Percentiles rank a stretch among this genome's conserved stretches.
Evolutionary conservation across 768 basidiomycete genomes (phyloP).

Genomic region (Strobilomyces echinocephalus): DNA sequence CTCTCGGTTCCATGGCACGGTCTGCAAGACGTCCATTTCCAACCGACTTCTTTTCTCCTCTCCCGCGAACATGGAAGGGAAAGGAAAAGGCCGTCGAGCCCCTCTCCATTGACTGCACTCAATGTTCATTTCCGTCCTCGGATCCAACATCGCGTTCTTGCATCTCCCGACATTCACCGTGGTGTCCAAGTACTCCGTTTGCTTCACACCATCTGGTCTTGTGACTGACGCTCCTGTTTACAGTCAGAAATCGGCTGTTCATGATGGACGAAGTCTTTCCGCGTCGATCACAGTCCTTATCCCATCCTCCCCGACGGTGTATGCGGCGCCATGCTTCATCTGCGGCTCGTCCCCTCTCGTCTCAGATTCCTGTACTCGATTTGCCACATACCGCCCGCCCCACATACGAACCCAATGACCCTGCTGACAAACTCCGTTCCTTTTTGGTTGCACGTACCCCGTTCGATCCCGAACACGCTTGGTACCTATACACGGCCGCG

Average conservation of each 20-base stretch:
- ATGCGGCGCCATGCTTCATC: constrained; percentile 22
- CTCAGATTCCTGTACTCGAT: constrained; percentile 11
- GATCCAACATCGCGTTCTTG: constrained; percentile 40
- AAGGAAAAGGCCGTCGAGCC: constrained; percentile 43
- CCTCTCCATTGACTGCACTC: constrained; percentile 25
- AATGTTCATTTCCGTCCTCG: constrained; percentile 17
- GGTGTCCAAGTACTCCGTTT: constrained; percentile 41
- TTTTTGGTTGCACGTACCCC: constrained; percentile 15
- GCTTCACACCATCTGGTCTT: not conserved
- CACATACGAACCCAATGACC: constrained; percentile 5
- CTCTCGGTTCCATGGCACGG: constrained; percentile 28
- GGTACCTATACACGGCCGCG: constrained; percentile 34
- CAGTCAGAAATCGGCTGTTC: constrained; percentile 34
- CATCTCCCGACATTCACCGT: constrained; percentile 43
- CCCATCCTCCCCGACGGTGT: constrained; percentile 14
- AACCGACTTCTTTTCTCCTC: constrained; percentile 53
- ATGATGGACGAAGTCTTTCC: constrained; percentile 35
- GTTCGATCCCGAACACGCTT: constrained; percentile 37
- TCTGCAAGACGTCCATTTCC: constrained; percentile 33
- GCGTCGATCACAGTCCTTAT: constrained; percentile 18
- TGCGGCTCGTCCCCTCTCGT: constrained; percentile 14
- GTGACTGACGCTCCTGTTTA: constrained; percentile 6
- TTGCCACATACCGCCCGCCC: not conserved
- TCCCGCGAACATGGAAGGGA: constrained; percentile 47
- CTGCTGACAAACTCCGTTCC: constrained; percentile 15